Percentiles rank a stretch among this genome's conserved stretches.
These are phyloP conservation scores for Mycena pura DNA, from an alignment of 768 basidiomycete genomes.

Conservation along the genomic window DNA sequence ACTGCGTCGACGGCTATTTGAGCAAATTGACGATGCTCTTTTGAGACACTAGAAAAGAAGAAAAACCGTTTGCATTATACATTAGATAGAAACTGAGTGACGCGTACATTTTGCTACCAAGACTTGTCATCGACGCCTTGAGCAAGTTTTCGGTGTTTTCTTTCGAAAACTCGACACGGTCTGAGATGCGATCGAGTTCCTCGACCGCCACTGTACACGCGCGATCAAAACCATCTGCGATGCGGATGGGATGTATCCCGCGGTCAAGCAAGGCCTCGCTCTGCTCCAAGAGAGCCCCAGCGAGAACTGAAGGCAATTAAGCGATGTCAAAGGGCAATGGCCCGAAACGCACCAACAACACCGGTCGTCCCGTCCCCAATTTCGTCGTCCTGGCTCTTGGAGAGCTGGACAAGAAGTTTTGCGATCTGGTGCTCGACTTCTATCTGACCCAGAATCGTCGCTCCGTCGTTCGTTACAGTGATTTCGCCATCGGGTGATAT, in stretches of 20 bases:
- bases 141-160: conserved; percentile 86
- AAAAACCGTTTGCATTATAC: background rate
- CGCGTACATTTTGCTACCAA: conserved; percentile 96
- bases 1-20: conserved; percentile 99
- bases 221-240: conserved; percentile 97
- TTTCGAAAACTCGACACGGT: conserved; percentile 84
- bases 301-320: conserved; percentile 68
- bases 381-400: conserved; percentile 99
- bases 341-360: conserved; percentile 83
- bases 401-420: conserved; percentile 94
- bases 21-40: conserved; percentile 94
- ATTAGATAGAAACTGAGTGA: background rate
- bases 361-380: conserved; percentile 99
- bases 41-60: conserved; percentile 77
- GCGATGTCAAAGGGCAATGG: conserved; percentile 1
- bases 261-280: conserved; percentile 96
- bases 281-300: conserved; percentile 95
- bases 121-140: conserved; percentile 94
- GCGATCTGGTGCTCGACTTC: conserved; percentile 99
- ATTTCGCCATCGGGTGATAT: conserved; percentile 98
- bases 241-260: conserved; percentile 98
- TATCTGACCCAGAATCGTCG: conserved; percentile 98
- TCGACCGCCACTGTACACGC: conserved; percentile 91
- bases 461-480: conserved; percentile 98
- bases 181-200: conserved; percentile 90